phyloP scores from a whole-genome alignment of 1,284 basidiomycete species.

The Microbotryum scabiosae region DNA sequence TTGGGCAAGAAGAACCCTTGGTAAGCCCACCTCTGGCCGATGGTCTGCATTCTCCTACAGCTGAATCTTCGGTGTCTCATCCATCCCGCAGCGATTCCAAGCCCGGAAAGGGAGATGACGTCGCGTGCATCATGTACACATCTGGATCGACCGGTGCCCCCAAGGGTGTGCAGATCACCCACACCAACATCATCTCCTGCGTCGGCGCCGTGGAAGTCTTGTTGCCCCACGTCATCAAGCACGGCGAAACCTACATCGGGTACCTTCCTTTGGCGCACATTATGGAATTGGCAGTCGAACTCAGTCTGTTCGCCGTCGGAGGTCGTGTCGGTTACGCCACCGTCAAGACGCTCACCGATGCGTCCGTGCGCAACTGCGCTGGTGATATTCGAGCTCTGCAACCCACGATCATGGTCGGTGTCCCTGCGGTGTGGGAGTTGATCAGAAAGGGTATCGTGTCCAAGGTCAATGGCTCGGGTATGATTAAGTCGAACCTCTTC shows the following conservation, averaged over 20 bases:
- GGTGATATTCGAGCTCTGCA: slow-evolving; percentile 77
- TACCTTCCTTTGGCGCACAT: slow-evolving; percentile 62
- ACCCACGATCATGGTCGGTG: slow-evolving; percentile 80
- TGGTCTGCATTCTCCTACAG: slow-evolving; percentile 38
- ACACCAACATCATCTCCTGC: slow-evolving; percentile 76
- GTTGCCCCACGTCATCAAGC: slow-evolving; percentile 63
- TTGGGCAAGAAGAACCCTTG: slow-evolving; percentile 52
- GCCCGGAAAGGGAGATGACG: slow-evolving; percentile 54
- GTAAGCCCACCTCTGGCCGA: background rate
- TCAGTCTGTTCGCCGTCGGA: slow-evolving; percentile 49
- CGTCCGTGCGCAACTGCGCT: slow-evolving; percentile 76
- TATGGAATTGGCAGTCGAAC: slow-evolving; percentile 64
- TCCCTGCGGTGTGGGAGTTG: slow-evolving; percentile 59
- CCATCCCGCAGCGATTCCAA: slow-evolving; percentile 44
- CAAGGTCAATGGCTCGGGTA: slow-evolving; percentile 59
- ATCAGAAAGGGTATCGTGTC: slow-evolving; percentile 80
- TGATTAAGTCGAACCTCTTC: slow-evolving; percentile 65
- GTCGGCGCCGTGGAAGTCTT: slow-evolving; percentile 67
- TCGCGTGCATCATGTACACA: slow-evolving; percentile 95
- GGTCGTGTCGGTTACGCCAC: slow-evolving; percentile 78
- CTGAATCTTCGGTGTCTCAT: too few species aligned
- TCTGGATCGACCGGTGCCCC: slow-evolving; percentile 85
- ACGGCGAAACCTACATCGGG: slow-evolving; percentile 59
- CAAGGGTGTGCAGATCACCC: slow-evolving; percentile 86
- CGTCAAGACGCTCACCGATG: slow-evolving; percentile 93